Evolutionary conservation across 345 rosid species (phyloP), one percentile per base, ranked within the genome.

Genomic region (Syzygium oleosum): DNA sequence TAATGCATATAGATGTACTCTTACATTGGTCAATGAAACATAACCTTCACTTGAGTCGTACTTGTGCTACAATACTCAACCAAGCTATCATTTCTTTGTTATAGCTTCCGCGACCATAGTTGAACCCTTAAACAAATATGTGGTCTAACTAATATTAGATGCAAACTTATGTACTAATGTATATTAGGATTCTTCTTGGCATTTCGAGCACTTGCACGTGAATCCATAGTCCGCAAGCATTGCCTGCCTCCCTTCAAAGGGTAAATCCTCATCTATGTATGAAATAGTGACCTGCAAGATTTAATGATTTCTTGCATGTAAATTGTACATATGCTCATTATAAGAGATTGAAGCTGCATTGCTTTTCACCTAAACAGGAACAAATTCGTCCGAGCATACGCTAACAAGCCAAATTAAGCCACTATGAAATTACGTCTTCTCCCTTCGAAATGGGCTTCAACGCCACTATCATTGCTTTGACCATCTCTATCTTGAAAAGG

Each of bases 171-270:
- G 29, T 25, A 58, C 5, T 1, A 5, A 2, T 58, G 63, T 25
- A 11, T 27, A 58, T 25, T 27, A 25, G 34, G 63, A 51, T 52
- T 95, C 95, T 85, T 94, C 88, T 53, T 89, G 87, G 91, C 99
- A 96, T 87, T 89, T 95, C 4, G 91, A 21, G 87, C 99, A 95
- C 27, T 88, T 90, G 93, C 99, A 96, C 52, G 16, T 88, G 90
- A 97, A 96, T 85, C 98, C 99, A 52, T 95, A 96, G 88, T 95
- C 98, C 9, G 95, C 94, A 63, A 95, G 94, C 65, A 88, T 79
- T 84, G 95, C 91, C 86, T 91, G 96, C 90, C 99, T 93, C 91
- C 94, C 98, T 85, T 92, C 89, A 85, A 91, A 92, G 1, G 97
- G 91, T 88, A 93, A 94, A 85, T 95, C 96, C 91, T 96, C 98